Conservation (phyloP, 1,284 basidiomycete genomes). For the Chondrostereum purpureum region DNA sequence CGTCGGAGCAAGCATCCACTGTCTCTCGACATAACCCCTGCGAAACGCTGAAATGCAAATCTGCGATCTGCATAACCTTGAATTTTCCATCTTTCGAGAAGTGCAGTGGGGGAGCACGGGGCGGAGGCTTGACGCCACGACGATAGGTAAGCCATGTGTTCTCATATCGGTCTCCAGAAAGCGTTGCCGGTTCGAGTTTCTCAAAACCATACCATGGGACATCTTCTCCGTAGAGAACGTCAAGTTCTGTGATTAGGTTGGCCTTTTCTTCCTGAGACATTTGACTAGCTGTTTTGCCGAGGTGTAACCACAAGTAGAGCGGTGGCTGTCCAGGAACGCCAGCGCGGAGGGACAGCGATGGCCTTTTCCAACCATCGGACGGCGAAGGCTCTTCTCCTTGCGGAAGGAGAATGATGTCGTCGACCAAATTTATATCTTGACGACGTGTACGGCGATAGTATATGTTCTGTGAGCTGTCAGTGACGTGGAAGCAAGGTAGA, state of each 20-base stretch:
- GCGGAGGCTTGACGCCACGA: conserved; percentile 58
- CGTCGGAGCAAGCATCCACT: conserved; percentile 29
- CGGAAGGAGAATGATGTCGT: conserved; percentile 52
- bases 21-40: conserved; percentile 69
- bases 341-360: conserved; percentile 46
- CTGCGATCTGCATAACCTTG: conserved; percentile 87
- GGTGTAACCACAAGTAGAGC: conserved; percentile 71
- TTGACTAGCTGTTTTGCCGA: conserved; percentile 52
- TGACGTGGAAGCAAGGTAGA: conserved; percentile 4
- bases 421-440: conserved; percentile 66
- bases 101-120: conserved; percentile 65
- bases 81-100: conserved; percentile 80
- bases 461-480: conserved; percentile 43
- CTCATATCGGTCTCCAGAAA: conserved; percentile 34
- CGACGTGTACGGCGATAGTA: conserved; percentile 83
- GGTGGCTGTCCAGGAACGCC: conserved; percentile 46
- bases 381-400: conserved; percentile 41
- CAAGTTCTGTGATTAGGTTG: conserved; percentile 80
- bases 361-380: conserved; percentile 50
- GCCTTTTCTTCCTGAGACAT: conserved; percentile 53
- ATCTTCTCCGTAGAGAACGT: conserved; percentile 77
- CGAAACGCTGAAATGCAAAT: conserved; percentile 81
- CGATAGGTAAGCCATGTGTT: conserved; percentile 56
- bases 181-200: conserved; percentile 53
- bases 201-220: conserved; percentile 82